Base-by-base conservation (phyloP, 1,284 basidiomycete species). In the Sporisorium sorghi region DNA sequence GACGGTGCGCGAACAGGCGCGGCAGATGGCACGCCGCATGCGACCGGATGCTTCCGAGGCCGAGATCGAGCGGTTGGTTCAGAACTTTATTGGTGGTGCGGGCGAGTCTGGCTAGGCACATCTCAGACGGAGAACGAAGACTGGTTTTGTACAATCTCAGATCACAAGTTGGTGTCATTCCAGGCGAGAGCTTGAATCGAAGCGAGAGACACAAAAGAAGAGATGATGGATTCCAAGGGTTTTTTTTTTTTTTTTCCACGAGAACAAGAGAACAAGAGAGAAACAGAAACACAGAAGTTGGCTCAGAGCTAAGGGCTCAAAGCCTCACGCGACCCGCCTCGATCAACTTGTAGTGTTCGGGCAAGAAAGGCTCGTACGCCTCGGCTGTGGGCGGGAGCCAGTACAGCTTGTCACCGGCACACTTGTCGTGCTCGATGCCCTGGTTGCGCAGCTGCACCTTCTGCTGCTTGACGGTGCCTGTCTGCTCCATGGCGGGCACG, bases 391-490 rank as follows among this genome's bases (percentile, higher is more conserved):
- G 79, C 14, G 80, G 80, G 30, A 82, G 61, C 80, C 80, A 82
- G 63, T 65, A 80, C 10, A 82, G 66, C 1, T 44, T 26, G 56
- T 82, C 80, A 3, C 37, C 28, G 15, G 70, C 75, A 48, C 68
- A 73, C 62, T 79, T 68, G 40, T 67, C 64, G 24, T 82, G 84
- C 44, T 84, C 73, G 61, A 85, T 81, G 30, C 84, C 84, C 49
- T 85, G 77, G 62, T 83, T 84, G 5, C 84, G 57, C 11, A 84
- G 63, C 17, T 66, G 73, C 11, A 81, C 82, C 49, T 85, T 85
- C 26, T 79, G 69, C 64, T 83, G 81, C 54, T 85, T 85, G 58
- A 77, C 77, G 5, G 84, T 85, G 24, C 84, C 84, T 2, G 76
- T 83, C 43, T 71, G 57, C 39, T 82, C 80, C 70, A 81, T 72